Evolutionary conservation across 2,329 filamentous ascomycete species (phyloP).

Genomic region (Beauveria sp.): DNA sequence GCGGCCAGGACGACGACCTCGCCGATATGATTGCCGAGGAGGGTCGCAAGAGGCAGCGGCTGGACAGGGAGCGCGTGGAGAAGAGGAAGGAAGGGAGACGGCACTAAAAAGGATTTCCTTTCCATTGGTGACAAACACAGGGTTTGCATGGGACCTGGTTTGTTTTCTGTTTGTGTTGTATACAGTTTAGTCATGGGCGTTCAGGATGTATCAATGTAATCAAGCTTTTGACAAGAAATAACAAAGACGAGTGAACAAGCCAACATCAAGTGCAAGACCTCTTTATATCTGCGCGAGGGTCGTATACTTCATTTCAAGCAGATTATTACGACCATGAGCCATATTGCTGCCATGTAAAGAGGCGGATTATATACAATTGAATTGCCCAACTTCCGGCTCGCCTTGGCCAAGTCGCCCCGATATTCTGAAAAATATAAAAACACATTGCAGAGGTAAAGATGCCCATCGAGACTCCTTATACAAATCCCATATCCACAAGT

Average conservation of each 20-base stretch:
- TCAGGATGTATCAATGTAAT: conserved; percentile 4
- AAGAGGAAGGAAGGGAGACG: conserved; percentile 46
- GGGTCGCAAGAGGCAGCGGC: conserved; percentile 80
- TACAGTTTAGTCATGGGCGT: not conserved
- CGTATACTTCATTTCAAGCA: too few relatives aligned
- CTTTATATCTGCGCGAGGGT: not conserved
- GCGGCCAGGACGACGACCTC: conserved; percentile 68
- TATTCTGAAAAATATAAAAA: too few relatives aligned
- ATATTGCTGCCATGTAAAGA: too few relatives aligned
- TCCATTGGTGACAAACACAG: not conserved
- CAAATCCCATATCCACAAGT: too few relatives aligned
- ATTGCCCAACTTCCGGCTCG: too few relatives aligned
- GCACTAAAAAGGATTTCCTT: not conserved
- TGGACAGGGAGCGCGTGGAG: conserved; percentile 69
- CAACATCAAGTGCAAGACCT: not conserved
- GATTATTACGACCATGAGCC: too few relatives aligned
- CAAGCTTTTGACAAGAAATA: not conserved
- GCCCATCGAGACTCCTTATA: too few relatives aligned
- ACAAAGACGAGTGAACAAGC: not conserved
- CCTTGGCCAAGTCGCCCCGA: too few relatives aligned
- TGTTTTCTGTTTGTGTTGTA: not conserved
- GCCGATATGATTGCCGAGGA: conserved; percentile 95
- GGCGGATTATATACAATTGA: too few relatives aligned
- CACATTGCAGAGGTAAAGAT: too few relatives aligned
- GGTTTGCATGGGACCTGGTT: not conserved